These are phyloP conservation scores for Xylaria nigripes DNA, from an alignment of 495 filamentous ascomycete species.

Conservation along the genomic window DNA sequence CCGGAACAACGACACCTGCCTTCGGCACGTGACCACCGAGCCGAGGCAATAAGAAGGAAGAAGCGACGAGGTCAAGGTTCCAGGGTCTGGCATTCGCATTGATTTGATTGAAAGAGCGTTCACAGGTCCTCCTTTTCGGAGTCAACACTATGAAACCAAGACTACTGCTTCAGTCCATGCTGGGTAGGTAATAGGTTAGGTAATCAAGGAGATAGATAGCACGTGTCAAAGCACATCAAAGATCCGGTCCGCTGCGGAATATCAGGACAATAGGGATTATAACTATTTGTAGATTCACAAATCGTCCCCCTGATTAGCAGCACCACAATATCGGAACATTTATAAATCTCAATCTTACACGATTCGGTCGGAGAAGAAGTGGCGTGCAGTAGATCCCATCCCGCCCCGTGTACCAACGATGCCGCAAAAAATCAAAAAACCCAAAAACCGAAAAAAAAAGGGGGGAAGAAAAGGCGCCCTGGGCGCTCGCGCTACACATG, in stretches of 20 bases:
- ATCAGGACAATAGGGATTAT: background rate
- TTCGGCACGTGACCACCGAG: too few species aligned
- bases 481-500: background rate
- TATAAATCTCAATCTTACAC: constrained; percentile 9
- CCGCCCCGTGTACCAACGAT: background rate
- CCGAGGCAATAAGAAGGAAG: too few species aligned
- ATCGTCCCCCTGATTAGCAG: background rate
- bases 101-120: too few species aligned
- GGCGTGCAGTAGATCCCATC: background rate
- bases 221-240: background rate
- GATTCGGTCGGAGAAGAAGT: background rate
- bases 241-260: background rate
- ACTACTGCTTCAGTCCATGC: too few species aligned
- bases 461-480: too few species aligned
- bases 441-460: too few species aligned
- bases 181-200: too few species aligned
- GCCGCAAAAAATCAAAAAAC: background rate
- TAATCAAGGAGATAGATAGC: background rate
- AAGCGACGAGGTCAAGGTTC: too few species aligned
- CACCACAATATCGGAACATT: background rate
- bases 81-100: too few species aligned
- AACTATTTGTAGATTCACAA: background rate
- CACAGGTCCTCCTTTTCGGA: too few species aligned
- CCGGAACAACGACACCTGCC: too few species aligned
- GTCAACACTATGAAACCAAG: too few species aligned